phyloP scores from a whole-genome alignment of 202 grass and related monocot genomes.

The Brachypodium distachyon region DNA sequence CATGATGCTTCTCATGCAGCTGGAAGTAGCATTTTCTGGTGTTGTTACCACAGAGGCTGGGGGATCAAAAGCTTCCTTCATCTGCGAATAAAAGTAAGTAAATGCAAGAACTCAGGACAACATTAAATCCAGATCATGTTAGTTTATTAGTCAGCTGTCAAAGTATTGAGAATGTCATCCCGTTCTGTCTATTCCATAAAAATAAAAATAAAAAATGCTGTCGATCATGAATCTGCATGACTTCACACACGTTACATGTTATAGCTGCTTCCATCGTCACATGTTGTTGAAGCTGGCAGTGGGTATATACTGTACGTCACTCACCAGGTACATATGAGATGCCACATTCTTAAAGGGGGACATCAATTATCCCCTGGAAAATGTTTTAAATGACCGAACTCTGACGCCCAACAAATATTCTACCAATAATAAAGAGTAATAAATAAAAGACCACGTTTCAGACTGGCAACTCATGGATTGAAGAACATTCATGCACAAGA shows the following conservation, averaged over 20 bases:
- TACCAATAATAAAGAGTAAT: no score
- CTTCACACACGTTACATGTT: no score
- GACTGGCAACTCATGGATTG: no score
- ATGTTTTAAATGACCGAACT: background rate
- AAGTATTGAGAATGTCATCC: no score
- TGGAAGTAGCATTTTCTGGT: background rate
- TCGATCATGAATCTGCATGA: background rate
- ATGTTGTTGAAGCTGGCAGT: no score
- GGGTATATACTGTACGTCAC: no score
- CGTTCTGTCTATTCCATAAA: no score
- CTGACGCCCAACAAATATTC: background rate
- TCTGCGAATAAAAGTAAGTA: background rate
- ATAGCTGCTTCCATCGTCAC: background rate
- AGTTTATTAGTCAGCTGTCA: no score
- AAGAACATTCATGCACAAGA: no score
- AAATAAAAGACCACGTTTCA: background rate
- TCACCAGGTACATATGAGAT: background rate
- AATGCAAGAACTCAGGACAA: background rate
- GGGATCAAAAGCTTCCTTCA: conserved; percentile 4
- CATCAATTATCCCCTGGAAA: background rate
- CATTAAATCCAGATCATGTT: background rate
- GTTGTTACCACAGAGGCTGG: background rate
- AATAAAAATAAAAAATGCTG: no score
- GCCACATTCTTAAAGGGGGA: background rate
- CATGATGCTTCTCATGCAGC: background rate